Evolutionary conservation across 306 rosid genomes (phyloP).

Genomic region (Medicago lupulina): DNA sequence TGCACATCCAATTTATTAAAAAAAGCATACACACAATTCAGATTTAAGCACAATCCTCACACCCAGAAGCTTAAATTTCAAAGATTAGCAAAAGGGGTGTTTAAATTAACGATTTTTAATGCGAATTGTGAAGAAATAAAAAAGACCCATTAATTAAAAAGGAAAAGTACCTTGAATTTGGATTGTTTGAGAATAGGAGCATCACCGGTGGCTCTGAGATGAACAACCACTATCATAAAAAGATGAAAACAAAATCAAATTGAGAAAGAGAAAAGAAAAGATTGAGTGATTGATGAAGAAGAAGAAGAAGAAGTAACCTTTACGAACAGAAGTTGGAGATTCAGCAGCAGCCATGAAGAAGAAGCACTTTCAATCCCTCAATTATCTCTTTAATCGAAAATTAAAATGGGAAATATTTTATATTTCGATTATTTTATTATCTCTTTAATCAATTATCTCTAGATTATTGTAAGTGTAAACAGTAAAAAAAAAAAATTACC

Average conservation of each 20-base stretch:
- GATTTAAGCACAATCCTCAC: not conserved
- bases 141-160: not conserved
- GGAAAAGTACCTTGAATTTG: constrained; percentile 78
- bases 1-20: not conserved
- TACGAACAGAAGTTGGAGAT: constrained; percentile 67
- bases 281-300: constrained; percentile 8
- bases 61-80: not conserved
- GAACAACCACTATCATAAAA: constrained; percentile 76
- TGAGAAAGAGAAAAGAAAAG: not conserved
- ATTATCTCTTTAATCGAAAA: too few species aligned
- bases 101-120: constrained; percentile 17
- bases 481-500: too few species aligned
- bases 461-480: too few species aligned
- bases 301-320: constrained; percentile 53
- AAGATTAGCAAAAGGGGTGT: constrained; percentile 1
- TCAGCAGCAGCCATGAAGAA: constrained; percentile 59
- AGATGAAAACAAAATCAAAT: constrained; percentile 22
- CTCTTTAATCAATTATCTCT: too few species aligned
- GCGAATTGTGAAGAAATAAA: constrained; percentile 6
- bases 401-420: too few species aligned
- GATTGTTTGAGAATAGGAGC: constrained; percentile 96
- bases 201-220: constrained; percentile 96
- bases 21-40: not conserved
- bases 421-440: too few species aligned
- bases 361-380: not conserved